These are phyloP conservation scores for Cutaneotrichosporon cyanovorans DNA, from an alignment of 1,284 basidiomycete genomes.

Conservation along the genomic window DNA sequence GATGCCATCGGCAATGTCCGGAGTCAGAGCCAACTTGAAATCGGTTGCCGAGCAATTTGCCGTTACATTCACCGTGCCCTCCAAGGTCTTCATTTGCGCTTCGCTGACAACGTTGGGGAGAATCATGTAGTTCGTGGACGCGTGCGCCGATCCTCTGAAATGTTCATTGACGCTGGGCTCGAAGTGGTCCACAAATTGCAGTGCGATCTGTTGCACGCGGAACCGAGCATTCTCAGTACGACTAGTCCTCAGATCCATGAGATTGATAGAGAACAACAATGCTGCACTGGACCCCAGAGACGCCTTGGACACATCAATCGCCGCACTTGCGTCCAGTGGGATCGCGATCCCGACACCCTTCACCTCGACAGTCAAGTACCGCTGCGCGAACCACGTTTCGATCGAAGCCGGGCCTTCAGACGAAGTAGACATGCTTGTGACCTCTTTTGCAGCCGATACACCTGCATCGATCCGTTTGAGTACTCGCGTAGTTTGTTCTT, in stretches of 20 bases:
- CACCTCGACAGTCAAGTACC: constrained; percentile 59
- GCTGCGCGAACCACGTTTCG: constrained; percentile 58
- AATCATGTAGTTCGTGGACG: constrained; percentile 63
- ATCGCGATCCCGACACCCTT: constrained; percentile 74
- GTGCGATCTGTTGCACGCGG: constrained; percentile 61
- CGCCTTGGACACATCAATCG: constrained; percentile 51
- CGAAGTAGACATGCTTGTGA: not conserved
- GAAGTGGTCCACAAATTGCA: constrained; percentile 80
- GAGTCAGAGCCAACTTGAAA: constrained; percentile 76
- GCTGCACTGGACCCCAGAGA: constrained; percentile 55
- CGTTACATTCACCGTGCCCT: constrained; percentile 55
- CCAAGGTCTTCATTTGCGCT: constrained; percentile 58
- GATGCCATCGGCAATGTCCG: constrained; percentile 67
- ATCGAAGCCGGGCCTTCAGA: not conserved
- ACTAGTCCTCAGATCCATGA: constrained; percentile 63
- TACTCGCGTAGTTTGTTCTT: constrained; percentile 66
- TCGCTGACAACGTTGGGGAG: constrained; percentile 62
- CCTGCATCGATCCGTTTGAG: constrained; percentile 44
- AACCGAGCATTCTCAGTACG: constrained; percentile 71
- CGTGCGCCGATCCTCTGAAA: constrained; percentile 64
- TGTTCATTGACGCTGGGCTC: constrained; percentile 61
- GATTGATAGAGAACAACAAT: constrained; percentile 71
- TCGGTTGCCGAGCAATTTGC: constrained; percentile 71
- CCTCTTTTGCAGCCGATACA: not conserved
- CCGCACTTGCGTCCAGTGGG: constrained; percentile 50